A percentile compares a stretch with the other conserved stretches of the same genome.
phyloP scores from a whole-genome alignment of 2,329 filamentous ascomycete genomes.

The Cryoendolithus antarcticus region DNA sequence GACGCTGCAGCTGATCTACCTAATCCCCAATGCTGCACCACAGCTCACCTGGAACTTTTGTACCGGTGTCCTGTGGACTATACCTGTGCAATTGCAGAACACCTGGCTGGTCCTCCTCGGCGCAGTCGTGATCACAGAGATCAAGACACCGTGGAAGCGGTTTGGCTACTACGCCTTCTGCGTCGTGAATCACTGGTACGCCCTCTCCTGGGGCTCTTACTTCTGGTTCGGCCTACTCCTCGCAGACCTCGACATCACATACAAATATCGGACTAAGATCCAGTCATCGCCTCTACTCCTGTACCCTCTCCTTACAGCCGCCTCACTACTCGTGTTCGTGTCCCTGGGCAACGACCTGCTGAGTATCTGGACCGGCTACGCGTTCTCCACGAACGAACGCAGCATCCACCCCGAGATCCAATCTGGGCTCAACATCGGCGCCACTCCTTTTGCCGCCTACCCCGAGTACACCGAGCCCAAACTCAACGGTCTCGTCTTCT shows the following conservation, averaged over 20 bases:
- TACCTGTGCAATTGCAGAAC: constrained; percentile 36
- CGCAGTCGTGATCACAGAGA: constrained; percentile 31
- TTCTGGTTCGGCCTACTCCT: constrained; percentile 34
- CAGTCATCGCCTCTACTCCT: constrained; percentile 23
- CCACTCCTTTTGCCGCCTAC: constrained; percentile 26
- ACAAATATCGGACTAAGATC: constrained; percentile 31
- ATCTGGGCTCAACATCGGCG: constrained; percentile 25
- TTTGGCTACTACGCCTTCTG: constrained; percentile 33
- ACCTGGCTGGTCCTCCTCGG: constrained; percentile 33
- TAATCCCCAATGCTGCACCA: constrained; percentile 36
- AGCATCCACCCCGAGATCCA: constrained; percentile 31
- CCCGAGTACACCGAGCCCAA: constrained; percentile 33
- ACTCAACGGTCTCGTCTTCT: constrained; percentile 32
- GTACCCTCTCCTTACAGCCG: constrained; percentile 24
- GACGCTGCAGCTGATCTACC: constrained; percentile 32
- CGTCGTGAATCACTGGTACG: constrained; percentile 35
- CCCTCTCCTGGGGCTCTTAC: constrained; percentile 34
- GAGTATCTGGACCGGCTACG: constrained; percentile 24
- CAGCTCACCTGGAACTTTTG: constrained; percentile 37
- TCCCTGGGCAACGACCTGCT: constrained; percentile 28
- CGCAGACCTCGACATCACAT: constrained; percentile 35
- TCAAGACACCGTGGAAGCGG: constrained; percentile 35
- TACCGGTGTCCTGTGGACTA: constrained; percentile 37
- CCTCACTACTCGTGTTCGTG: constrained; percentile 24
- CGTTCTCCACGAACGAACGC: constrained; percentile 24